Conservation (phyloP, 331 rosid genomes). For the Pyrus hybrid region DNA sequence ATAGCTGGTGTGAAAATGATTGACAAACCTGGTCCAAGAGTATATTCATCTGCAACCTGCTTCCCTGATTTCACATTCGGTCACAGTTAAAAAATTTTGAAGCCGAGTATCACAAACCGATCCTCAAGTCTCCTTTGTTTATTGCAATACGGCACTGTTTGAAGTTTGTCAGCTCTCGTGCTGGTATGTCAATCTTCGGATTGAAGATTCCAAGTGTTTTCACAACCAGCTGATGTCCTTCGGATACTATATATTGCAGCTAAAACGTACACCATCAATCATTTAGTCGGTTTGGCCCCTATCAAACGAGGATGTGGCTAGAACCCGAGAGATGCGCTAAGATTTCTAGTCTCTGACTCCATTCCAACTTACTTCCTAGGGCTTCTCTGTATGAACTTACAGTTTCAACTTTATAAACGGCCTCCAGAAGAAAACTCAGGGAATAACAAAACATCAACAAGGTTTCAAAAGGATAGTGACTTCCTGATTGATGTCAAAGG, state of each 20-base stretch:
- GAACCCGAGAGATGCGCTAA: conserved; percentile 14
- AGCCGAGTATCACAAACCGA: not conserved
- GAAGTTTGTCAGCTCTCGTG: not conserved
- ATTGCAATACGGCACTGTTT: not conserved
- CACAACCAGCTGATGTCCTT: conserved; percentile 10
- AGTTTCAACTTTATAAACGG: conserved; percentile 12
- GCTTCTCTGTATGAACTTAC: conserved; percentile 6
- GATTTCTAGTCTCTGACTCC: not conserved
- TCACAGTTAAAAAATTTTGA: not conserved
- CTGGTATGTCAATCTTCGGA: not conserved
- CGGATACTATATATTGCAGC: not conserved
- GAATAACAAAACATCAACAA: not conserved
- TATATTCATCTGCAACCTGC: not conserved
- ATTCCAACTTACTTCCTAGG: not conserved
- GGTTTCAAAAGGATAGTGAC: not conserved
- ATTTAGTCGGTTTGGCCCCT: not conserved
- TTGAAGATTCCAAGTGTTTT: conserved; percentile 5
- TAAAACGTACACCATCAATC: conserved; percentile 1
- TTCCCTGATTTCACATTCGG: not conserved
- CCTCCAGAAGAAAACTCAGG: conserved; percentile 2
- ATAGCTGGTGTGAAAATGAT: not conserved
- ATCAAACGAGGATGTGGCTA: conserved; percentile 10
- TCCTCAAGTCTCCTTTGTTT: not conserved
- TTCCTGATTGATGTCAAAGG: conserved; percentile 1
- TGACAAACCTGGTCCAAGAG: not conserved